These are phyloP conservation scores for Verticillium zaregamsianum DNA, from an alignment of 2,329 filamentous ascomycete genomes.

Conservation along the genomic window DNA sequence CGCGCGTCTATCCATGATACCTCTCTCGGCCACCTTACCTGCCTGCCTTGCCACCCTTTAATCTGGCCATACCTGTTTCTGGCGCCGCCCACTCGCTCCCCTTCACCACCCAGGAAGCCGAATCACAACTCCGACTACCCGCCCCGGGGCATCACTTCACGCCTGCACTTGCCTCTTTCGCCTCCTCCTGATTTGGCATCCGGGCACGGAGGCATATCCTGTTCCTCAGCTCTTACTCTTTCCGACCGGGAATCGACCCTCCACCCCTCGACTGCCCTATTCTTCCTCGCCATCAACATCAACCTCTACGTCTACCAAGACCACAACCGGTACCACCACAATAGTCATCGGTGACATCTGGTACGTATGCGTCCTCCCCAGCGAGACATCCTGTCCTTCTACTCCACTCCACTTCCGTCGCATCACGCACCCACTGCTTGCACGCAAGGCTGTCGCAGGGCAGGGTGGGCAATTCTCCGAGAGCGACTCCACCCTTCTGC, in stretches of 20 bases:
- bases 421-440: not conserved
- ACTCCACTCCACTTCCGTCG: not conserved
- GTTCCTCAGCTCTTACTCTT: not conserved
- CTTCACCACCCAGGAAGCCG: not conserved
- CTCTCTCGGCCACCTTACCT: not conserved
- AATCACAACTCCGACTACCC: not conserved
- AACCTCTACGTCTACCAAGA: not conserved
- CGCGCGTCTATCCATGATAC: not conserved
- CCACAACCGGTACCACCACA: not conserved
- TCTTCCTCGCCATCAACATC: not conserved
- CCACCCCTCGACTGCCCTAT: not conserved
- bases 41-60: conserved; percentile 4
- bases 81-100: not conserved
- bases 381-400: not conserved
- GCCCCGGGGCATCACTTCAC: not conserved
- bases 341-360: not conserved
- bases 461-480: not conserved
- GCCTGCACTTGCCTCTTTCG: not conserved
- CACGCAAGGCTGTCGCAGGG: not conserved
- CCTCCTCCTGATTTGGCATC: not conserved
- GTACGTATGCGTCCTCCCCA: conserved; percentile 8
- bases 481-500: not conserved
- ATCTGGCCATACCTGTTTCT: not conserved
- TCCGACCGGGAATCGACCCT: not conserved
- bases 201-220: not conserved